Base-by-base conservation (phyloP, 257 asterid species). In the Penstemon eatonii region DNA sequence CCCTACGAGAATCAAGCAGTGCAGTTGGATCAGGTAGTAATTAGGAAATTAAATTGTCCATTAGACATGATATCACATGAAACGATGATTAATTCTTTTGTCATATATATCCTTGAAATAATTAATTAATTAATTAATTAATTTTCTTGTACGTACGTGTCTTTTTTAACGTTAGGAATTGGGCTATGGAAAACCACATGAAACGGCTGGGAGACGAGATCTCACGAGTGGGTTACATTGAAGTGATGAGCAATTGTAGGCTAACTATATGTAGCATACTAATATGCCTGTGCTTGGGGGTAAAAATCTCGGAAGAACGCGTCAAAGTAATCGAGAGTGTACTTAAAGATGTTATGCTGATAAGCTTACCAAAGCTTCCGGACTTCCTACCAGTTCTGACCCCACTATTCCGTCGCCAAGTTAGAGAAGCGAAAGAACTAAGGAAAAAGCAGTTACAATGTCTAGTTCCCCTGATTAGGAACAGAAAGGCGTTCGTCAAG, bases 271-370 rank as follows among this genome's bases (percentile, higher is more conserved):
- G 96, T 69, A 87, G 96, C 77, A 78, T 93, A 15, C 90, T 93
- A 3, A 88, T 93, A 0, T 93, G 99, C 60, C 56, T 93, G 5
- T 93, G 99, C 70, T 93, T 90, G 45, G 99, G 99, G 0, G 92
- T 89, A 0, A 90, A 85, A 40, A 81, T 90, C 18, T 79, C 95
- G 0, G 86, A 85, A 8, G 83, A 75, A 4, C 58, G 83, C n/a
- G 80, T 88, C 8, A 79, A 63, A 42, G 82, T 73, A 0, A 88
- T 93, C 6, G 99, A 90, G 65, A 74, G 67, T 8, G 83, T 93
- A 2, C 71, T 93, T 0, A 93, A 90, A 45, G 99, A 90, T 4
- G 99, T 93, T 1, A 90, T 93, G 96, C 75, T 93, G 84, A 82
- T 86, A 71, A 84, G 97, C 0, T 71, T 83, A 44, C 96, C 97